A percentile compares a stretch with the other conserved stretches of the same genome.
Evolutionary conservation across 371 early-diverging fungal species (phyloP).

Genomic region (Choanephora cucurbitarum): DNA sequence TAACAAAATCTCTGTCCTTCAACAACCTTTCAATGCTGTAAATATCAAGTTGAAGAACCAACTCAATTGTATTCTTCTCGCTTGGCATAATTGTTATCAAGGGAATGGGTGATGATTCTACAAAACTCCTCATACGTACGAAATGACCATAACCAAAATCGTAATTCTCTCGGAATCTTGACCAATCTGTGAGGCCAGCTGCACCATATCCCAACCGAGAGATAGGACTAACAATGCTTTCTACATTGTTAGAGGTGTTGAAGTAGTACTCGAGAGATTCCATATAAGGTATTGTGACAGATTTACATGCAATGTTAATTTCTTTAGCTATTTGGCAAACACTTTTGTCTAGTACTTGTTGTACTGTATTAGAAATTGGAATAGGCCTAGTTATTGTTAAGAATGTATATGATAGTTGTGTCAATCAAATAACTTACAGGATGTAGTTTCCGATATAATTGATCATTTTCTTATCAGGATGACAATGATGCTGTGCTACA

Average conservation of each 20-base stretch:
- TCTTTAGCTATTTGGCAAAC: conserved; percentile 8
- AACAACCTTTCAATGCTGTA: conserved; percentile 14
- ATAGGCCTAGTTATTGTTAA: conserved; percentile 4
- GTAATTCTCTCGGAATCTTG: conserved; percentile 8
- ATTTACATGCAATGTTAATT: background rate
- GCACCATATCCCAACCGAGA: conserved; percentile 7
- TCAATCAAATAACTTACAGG: conserved; percentile 7
- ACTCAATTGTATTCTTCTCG: conserved; percentile 3
- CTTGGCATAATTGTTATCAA: conserved; percentile 15
- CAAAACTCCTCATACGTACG: conserved; percentile 12
- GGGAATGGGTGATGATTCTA: conserved; percentile 19
- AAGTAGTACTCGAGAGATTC: conserved; percentile 24
- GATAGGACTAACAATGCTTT: conserved; percentile 9
- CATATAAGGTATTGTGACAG: conserved; percentile 16
- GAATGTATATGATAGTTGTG: background rate
- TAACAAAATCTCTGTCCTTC: conserved; percentile 13
- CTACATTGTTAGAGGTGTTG: conserved; percentile 5
- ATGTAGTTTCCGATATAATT: conserved; percentile 21
- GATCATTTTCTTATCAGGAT: conserved; percentile 17
- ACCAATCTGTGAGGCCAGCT: conserved; percentile 23
- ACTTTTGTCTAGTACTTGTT: conserved; percentile 5
- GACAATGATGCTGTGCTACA: conserved; percentile 9
- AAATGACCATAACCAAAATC: conserved; percentile 16
- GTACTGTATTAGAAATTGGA: conserved; percentile 6
- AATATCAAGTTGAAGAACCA: conserved; percentile 15